Evolutionary conservation across 2,329 filamentous ascomycete species (phyloP), one percentile per base, ranked within the genome.

Genomic region (Aureobasidium sp.): DNA sequence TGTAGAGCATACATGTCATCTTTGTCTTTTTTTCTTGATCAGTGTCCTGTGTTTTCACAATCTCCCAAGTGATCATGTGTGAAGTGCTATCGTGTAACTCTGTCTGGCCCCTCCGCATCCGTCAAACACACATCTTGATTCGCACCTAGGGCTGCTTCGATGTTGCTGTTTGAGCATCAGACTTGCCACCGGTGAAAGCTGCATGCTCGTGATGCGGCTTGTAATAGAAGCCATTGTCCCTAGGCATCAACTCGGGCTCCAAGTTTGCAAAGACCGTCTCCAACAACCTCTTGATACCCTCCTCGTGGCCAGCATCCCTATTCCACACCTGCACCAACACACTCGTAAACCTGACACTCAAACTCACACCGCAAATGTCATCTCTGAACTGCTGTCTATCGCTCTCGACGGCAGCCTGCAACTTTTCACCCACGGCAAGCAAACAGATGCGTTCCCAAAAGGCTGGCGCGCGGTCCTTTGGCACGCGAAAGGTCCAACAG

Each of bases 251-350:
- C 70, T 94, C 88, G 1, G 81, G 76, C 6, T 87, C 87, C 31
- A 96, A 78, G 65, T 89, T 84, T 55, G 86, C 82, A 50, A 95
- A 77, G 57, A 96, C 85, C 50, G 84, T 87, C 64, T 83, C 77
- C 51, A 92, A 80, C 62, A 96, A 81, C 64, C 79, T 83, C 70
- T 93, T 85, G 66, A 94, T 83, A 6, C 90, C 94, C 66, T 83
- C 84, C 69, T 89, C 81, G 74, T 94, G 91, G 62, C 84, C 86
- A 23, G 86, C 86, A 69, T 95, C 88, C 64, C 94, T 89, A 76
- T 96, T 94, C 93, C 93, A 97, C 69, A 97, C 84, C 67, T 89
- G 88, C 71, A 96, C 87, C 64, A 96, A 84, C 71, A 93, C 86
- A 31, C 86, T 88, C 76, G 92, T 95, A 81, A 94, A 95, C 68